Base-by-base conservation (phyloP, 352 stramenopile species). In the Pythium scleroteichum region DNA sequence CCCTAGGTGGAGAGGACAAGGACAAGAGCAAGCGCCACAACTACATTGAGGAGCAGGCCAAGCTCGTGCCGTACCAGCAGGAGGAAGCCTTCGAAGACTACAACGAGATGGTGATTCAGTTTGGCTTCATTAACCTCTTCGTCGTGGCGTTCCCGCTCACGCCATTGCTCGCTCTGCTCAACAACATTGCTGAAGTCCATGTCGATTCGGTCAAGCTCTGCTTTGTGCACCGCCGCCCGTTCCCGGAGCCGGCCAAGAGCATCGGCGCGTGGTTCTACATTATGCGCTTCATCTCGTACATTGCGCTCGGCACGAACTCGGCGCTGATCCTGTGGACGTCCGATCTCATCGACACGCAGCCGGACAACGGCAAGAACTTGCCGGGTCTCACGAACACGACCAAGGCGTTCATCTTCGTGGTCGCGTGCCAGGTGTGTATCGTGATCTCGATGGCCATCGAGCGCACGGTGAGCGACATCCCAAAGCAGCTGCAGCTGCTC, bases 91-190 rank as follows among this genome's bases (percentile, higher is more conserved):
- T 96, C 40, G 78, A 94, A 32, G 93, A 97, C 72, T 94, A 92
- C 73, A 93, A 93, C 65, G 86, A 95, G 62, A 86, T 95, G 77
- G 80, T 98, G 19, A 96, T 98, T 53, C 92, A 98, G 83, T 98
- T 97, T 61, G 95, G 94, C 42, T 98, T 98, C 63, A 90, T 98
- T 38, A 98, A 93, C 54, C 69, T 98, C 38, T 98, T 98, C 63
- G 92, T 97, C 0, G 85, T 91, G 13, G 94, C 92, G 29, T 98
- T 98, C 66, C 95, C 95, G 24, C 68, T 98, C 49, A 96, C 94
- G 35, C 88, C 94, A 32, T 51, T 98, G 26, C 73, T 98, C 41
- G 92, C 92, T 9, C 73, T 97, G 45, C 66, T 83, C 38, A 97
- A 97, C 58, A 97, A 98, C 66, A 71, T 97, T 19, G 64, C 96